Evolutionary conservation across 805 yeast species (phyloP), one percentile per base, ranked within the genome.

Genomic region (Dipodascopsis uninucleata): DNA sequence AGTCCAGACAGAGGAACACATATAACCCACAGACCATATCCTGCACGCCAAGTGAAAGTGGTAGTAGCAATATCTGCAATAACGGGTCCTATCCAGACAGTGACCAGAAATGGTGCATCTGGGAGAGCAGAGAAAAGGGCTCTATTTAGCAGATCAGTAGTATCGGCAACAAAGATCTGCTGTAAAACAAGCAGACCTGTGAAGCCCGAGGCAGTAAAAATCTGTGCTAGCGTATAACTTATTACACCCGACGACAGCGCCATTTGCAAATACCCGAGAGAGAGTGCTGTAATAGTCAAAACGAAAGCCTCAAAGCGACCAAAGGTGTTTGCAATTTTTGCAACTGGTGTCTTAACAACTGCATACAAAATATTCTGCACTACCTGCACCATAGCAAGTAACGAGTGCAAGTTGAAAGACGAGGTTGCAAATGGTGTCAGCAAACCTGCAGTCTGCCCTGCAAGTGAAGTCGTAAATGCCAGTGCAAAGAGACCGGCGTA

Each of bases 11-110:
- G 66, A 3, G 77, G 77, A 49, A 68, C 61, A 22, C 74, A 66
- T 32, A 74, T 65, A 18, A 72, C 68, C 63, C 75, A 75, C 61
- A 72, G 66, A 39, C 76, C 77, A 53, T 69, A 73, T 22, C 77
- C 79, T 74, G 75, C 71, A 59, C 77, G 66, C 81, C 81, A 76
- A 33, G 68, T 66, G 21, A 48, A 52, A 31, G 51, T 53, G 12
- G 63, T 55, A 18, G 72, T 58, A 3, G 56, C 53, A 6, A 55
- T 40, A 21, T 47, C 52, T 20, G 64, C 58, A 34, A 61, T 35
- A 25, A 45, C 48, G 3, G 61, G 61, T 3, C 75, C 76, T 45
- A 69, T 58, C 73, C 74, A 72, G 18, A 68, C 62, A 41, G 65
- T 71, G 49, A 67, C 62, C 43, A 71, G 55, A 49, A 60, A 72